Base-by-base conservation (phyloP, 148 eudicot genomes). In the Silene conica region DNA sequence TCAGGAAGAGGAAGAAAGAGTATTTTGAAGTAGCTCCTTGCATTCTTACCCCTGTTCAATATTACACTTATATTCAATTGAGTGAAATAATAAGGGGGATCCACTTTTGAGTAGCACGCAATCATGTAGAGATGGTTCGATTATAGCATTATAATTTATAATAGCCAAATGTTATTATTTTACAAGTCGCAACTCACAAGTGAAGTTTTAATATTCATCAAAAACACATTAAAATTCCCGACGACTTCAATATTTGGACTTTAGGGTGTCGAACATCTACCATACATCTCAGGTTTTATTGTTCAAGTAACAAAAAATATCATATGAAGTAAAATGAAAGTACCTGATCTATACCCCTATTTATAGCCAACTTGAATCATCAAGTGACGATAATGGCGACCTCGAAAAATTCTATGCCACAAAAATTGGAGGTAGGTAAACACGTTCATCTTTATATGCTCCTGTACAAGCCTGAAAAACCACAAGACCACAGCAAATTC, bases 311-410 rank as follows among this genome's bases (percentile, higher is more conserved):
- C 57, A 68, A 68, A 68, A 22, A 46, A 21, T 4, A 46, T 48
- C 18, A 25, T 46, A 48, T 12, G 57, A 68, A 67, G 21, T 54
- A 70, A 22, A 74, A 19, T 41, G 76, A 78, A 76, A 84, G 55
- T 81, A 91, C 92, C 89, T 76, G 34, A 70, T 59, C 67, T 63
- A 83, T 62, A 52, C 79, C 80, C 68, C 41, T 72, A 79, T 56
- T 86, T 81, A 81, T 82, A 87, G 73, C 97, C 97, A 68, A 75
- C 21, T 82, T 94, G 83, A 70, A 87, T 80, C 97, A 94, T 85
- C 83, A 94, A 82, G 81, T 94, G 98, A 52, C 97, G 93, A 83
- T 92, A 94, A 82, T 83, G 86, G 79, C 98, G 98, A 55, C 98
- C 98, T 23, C 98, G 87, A 1, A 94, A 72, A 50, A 78, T 31